Conservation (phyloP, 2,329 filamentous ascomycete species). For the Septoria petroselini region DNA sequence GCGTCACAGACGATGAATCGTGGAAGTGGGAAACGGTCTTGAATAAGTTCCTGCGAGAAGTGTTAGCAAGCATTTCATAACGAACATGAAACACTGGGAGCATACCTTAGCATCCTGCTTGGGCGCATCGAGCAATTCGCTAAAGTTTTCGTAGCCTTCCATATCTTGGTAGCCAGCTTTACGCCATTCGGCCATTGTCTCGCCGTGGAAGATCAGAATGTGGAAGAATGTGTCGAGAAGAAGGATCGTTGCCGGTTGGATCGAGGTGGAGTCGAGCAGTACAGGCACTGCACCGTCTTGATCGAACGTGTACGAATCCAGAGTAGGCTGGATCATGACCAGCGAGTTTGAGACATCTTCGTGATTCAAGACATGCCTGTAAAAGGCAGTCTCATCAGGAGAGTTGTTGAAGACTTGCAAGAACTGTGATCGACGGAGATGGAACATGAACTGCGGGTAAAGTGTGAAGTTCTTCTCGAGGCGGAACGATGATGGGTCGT, state of each 20-base stretch:
- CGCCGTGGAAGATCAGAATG: slow-evolving; percentile 97
- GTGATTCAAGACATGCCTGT: slow-evolving; percentile 92
- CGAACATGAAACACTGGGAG: slow-evolving; percentile 23
- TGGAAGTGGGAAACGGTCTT: slow-evolving; percentile 95
- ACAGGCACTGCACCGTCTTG: slow-evolving; percentile 90
- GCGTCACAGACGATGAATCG: slow-evolving; percentile 98
- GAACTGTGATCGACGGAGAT: slow-evolving; percentile 93
- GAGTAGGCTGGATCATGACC: slow-evolving; percentile 97
- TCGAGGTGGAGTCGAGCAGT: slow-evolving; percentile 92
- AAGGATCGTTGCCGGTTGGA: slow-evolving; percentile 88
- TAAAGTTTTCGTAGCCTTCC: slow-evolving; percentile 97
- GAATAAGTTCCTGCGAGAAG: slow-evolving; percentile 76
- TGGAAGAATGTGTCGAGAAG: slow-evolving; percentile 99
- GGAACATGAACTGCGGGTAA: slow-evolving; percentile 99
- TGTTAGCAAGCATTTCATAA: slow-evolving; percentile 6
- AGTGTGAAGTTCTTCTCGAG: slow-evolving; percentile 98
- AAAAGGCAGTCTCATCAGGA: slow-evolving; percentile 98
- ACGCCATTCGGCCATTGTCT: slow-evolving; percentile 96
- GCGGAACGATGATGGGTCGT: slow-evolving; percentile 94
- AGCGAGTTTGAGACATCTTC: slow-evolving; percentile 96
- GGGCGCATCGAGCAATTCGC: slow-evolving; percentile 78
- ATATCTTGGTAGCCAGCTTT: slow-evolving; percentile 98
- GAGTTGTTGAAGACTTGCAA: slow-evolving; percentile 99
- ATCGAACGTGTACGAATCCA: slow-evolving; percentile 96
- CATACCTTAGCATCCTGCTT: slow-evolving; percentile 93